A percentile compares a stretch with the other conserved stretches of the same genome.
These are phyloP conservation scores for Sporothrix brunneoviolacea DNA, from an alignment of 2,329 filamentous ascomycete genomes.

Conservation along the genomic window DNA sequence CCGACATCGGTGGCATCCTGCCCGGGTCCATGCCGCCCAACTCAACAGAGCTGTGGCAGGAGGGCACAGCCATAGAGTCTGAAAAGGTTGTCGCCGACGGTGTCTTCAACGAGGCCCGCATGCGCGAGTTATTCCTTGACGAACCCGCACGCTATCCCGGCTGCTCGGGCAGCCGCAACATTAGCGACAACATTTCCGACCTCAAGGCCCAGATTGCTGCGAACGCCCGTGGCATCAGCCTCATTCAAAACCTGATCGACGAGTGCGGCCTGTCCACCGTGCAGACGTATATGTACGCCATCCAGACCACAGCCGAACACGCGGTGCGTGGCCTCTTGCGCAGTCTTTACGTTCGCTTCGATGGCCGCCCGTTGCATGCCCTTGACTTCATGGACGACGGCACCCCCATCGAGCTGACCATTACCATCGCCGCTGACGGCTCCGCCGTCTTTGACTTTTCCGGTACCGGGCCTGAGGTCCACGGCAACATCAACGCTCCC, in stretches of 20 bases:
- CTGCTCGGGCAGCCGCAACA: conserved; percentile 62
- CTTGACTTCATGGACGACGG: conserved; percentile 36
- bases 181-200: conserved; percentile 70
- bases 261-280: conserved; percentile 65
- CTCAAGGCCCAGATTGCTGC: conserved; percentile 69
- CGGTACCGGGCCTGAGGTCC: conserved; percentile 24
- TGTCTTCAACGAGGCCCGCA: conserved; percentile 68
- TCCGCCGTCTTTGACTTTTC: conserved; percentile 32
- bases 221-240: conserved; percentile 66
- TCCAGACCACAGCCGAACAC: conserved; percentile 68
- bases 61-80: conserved; percentile 57
- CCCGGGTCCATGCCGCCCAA: conserved; percentile 77
- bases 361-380: conserved; percentile 23
- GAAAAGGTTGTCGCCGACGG: conserved; percentile 69
- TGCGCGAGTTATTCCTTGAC: conserved; percentile 59
- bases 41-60: conserved; percentile 57
- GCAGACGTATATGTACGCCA: conserved; percentile 70
- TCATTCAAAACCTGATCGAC: conserved; percentile 64
- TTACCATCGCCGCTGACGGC: conserved; percentile 27
- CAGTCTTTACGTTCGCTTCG: conserved; percentile 50
- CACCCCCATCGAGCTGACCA: conserved; percentile 27
- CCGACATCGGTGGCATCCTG: conserved; percentile 76
- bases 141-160: conserved; percentile 62
- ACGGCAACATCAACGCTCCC: conserved; percentile 18
- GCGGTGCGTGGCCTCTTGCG: conserved; percentile 66